A percentile compares a stretch with the other conserved stretches of the same genome.
These are phyloP conservation scores for Gracilaria gracilis DNA, from an alignment of 23 red algal species.

Conservation along the genomic window DNA sequence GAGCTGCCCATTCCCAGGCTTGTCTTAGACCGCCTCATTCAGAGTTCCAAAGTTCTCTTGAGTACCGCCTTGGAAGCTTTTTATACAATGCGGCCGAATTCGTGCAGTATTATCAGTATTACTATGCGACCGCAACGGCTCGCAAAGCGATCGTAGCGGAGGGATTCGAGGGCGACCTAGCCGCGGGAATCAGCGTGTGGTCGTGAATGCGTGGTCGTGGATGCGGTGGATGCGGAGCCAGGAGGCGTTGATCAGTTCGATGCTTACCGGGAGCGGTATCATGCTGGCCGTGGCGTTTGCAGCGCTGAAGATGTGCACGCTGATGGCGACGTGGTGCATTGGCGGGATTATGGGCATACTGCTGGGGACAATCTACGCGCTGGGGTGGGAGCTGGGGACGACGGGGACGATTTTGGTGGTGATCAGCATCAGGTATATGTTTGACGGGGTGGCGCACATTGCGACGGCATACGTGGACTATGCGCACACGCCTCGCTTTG, in stretches of 20 bases:
- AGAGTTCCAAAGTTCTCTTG: background rate
- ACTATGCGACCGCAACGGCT: background rate
- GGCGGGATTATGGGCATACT: conserved; percentile 67
- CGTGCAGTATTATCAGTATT: conserved; percentile 27
- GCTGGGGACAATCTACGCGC: conserved; percentile 35
- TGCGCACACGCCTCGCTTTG: background rate
- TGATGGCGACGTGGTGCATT: conserved; percentile 61
- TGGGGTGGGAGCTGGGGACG: conserved; percentile 69
- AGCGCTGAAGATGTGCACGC: conserved; percentile 55
- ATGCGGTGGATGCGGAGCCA: conserved; percentile 63
- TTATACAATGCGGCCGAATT: background rate
- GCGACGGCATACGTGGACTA: conserved; percentile 70
- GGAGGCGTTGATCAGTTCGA: conserved; percentile 54
- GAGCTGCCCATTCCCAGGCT: background rate
- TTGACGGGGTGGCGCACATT: conserved; percentile 79
- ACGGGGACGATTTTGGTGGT: conserved; percentile 69
- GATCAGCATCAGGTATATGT: conserved; percentile 69
- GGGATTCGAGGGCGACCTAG: conserved; percentile 17
- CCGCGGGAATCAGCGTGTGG: conserved; percentile 14
- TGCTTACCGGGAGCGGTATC: conserved; percentile 62
- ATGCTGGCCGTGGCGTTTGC: conserved; percentile 65
- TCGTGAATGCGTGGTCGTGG: too few relatives aligned
- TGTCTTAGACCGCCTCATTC: background rate
- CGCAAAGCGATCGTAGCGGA: conserved; percentile 38
- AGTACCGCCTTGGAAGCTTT: background rate